These are phyloP conservation scores for Prunus persica DNA, from an alignment of 306 rosid genomes.

Conservation along the genomic window Prunus_persica_NCBIv2 NC_034015.1:12894001-12894500, in stretches of 20 bases:
- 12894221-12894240: background rate
- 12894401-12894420: constrained; percentile 8
- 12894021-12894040: background rate
- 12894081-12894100: constrained; percentile 35
- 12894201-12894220: too few species aligned
- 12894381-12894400: constrained; percentile 41
- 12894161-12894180: constrained; percentile 11
- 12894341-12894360: constrained; percentile 48
- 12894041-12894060: background rate
- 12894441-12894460: background rate
- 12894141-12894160: constrained; percentile 59
- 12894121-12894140: constrained; percentile 39
- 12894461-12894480: constrained; percentile 8
- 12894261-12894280: background rate
- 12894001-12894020: background rate
- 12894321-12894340: constrained; percentile 56
- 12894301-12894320: constrained; percentile 58
- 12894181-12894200: background rate
- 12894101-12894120: constrained; percentile 35
- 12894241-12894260: background rate
- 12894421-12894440: constrained; percentile 6
- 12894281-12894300: constrained; percentile 47
- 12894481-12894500: background rate
- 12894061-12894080: background rate
- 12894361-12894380: constrained; percentile 52